Conservation (phyloP, 768 basidiomycete species). For the Pulveroboletus ravenelii region DNA sequence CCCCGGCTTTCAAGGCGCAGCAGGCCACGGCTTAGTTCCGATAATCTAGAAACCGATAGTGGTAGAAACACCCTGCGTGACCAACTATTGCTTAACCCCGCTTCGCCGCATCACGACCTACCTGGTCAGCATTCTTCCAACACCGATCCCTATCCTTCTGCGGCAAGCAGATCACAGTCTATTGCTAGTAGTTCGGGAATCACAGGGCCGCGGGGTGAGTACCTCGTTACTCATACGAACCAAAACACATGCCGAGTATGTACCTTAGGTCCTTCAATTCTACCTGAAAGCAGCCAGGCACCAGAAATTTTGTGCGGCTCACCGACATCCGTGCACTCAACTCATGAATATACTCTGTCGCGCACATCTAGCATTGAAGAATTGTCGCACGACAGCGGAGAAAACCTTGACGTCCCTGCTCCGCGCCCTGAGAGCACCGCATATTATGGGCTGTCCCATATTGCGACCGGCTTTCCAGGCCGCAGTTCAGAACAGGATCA, state of each 20-base stretch:
- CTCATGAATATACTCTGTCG: constrained; percentile 22
- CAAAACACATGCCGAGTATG: background rate
- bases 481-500: constrained; percentile 17
- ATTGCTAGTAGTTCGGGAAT: constrained; percentile 9
- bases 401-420: constrained; percentile 5
- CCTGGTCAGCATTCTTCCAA: background rate
- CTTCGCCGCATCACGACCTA: constrained; percentile 31
- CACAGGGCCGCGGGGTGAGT: constrained; percentile 10
- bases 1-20: background rate
- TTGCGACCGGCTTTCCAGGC: constrained; percentile 13
- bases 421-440: constrained; percentile 3
- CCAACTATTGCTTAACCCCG: constrained; percentile 13
- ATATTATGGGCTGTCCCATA: constrained; percentile 13
- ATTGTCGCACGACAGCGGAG: constrained; percentile 32
- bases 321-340: constrained; percentile 6
- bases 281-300: background rate
- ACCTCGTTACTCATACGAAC: background rate
- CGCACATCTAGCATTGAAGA: constrained; percentile 42
- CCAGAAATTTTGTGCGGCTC: constrained; percentile 5
- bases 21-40: constrained; percentile 8
- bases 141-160: background rate
- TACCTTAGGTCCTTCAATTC: constrained; percentile 10
- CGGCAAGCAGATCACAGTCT: constrained; percentile 5
- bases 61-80: background rate
- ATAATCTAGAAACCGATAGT: constrained; percentile 1